Evolutionary conservation across 345 rosid genomes (phyloP).

Genomic region (Gossypium mustelinum): DNA sequence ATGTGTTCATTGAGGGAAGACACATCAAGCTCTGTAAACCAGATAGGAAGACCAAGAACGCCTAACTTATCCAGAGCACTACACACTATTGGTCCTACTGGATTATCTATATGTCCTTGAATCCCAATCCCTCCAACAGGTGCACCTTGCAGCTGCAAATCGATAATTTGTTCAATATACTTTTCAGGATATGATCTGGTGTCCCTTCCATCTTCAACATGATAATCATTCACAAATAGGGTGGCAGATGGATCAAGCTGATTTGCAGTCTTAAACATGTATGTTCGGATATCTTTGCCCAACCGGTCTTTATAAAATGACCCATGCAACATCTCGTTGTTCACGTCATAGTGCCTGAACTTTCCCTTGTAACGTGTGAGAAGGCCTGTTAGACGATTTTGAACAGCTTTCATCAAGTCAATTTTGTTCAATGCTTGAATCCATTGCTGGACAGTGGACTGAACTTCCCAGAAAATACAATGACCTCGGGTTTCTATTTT

Average conservation of each 20-base stretch:
- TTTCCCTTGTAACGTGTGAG: constrained; percentile 76
- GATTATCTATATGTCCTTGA: constrained; percentile 86
- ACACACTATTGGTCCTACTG: constrained; percentile 67
- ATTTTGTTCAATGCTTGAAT: constrained; percentile 49
- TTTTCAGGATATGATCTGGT: constrained; percentile 66
- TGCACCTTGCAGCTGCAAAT: constrained; percentile 72
- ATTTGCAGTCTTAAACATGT: constrained; percentile 68
- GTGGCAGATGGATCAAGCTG: constrained; percentile 67
- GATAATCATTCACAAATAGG: constrained; percentile 88
- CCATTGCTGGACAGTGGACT: constrained; percentile 74
- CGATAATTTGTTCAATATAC: constrained; percentile 62
- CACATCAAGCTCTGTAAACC: constrained; percentile 95
- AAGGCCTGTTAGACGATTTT: constrained; percentile 65
- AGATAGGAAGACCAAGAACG: constrained; percentile 68
- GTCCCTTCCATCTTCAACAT: constrained; percentile 82
- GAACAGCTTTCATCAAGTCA: constrained; percentile 57
- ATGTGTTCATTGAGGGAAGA: constrained; percentile 65
- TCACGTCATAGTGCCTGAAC: constrained; percentile 90
- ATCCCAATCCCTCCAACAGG: constrained; percentile 87
- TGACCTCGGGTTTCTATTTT: constrained; percentile 71
- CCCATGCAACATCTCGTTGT: constrained; percentile 96
- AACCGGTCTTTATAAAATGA: constrained; percentile 68
- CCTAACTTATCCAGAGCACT: constrained; percentile 75
- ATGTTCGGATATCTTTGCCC: constrained; percentile 55
- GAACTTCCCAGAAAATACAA: constrained; percentile 98